These are phyloP conservation scores for Fusarium cyanostomum DNA, from an alignment of 2,329 filamentous ascomycete species.

Conservation along the genomic window DNA sequence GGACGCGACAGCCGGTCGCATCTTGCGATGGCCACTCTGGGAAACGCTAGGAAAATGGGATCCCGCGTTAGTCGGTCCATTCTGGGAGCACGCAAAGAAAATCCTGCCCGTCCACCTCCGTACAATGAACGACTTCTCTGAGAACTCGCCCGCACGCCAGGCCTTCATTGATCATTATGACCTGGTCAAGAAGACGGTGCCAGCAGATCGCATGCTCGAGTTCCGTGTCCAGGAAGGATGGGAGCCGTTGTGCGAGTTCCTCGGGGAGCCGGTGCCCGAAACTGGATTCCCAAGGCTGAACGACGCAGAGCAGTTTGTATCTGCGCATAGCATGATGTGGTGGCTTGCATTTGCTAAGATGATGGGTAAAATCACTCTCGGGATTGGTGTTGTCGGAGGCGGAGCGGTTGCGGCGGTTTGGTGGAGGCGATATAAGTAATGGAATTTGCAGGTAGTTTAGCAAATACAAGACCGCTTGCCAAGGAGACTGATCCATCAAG, in stretches of 20 bases:
- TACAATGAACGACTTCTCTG: conserved; percentile 20
- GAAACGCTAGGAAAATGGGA: conserved; percentile 22
- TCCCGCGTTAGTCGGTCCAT: conserved; percentile 3
- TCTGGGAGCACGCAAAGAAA: conserved; percentile 28
- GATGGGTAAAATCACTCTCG: conserved; percentile 13
- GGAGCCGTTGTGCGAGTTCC: conserved; percentile 26
- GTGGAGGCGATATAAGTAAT: conserved; percentile 13
- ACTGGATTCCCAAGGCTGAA: conserved; percentile 16
- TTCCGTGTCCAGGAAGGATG: conserved; percentile 23
- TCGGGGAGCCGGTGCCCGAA: conserved; percentile 1
- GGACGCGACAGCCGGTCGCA: conserved; percentile 16
- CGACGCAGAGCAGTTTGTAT: conserved; percentile 25
- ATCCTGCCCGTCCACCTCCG: conserved; percentile 14
- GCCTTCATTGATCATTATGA: conserved; percentile 17
- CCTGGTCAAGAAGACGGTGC: conserved; percentile 1
- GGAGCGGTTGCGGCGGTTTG: conserved; percentile 23
- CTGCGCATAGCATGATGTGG: conserved; percentile 29
- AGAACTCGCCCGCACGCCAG: conserved; percentile 10
- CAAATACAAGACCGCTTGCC: no score
- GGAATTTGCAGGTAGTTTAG: neutral
- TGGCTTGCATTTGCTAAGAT: conserved; percentile 33
- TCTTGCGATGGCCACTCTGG: conserved; percentile 32
- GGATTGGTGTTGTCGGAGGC: conserved; percentile 7
- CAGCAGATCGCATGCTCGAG: conserved; percentile 4
- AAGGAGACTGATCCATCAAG: no score